These are phyloP conservation scores for Nitzschia sp. DNA, from an alignment of 108 stramenopile species.

Conservation along the genomic window DNA sequence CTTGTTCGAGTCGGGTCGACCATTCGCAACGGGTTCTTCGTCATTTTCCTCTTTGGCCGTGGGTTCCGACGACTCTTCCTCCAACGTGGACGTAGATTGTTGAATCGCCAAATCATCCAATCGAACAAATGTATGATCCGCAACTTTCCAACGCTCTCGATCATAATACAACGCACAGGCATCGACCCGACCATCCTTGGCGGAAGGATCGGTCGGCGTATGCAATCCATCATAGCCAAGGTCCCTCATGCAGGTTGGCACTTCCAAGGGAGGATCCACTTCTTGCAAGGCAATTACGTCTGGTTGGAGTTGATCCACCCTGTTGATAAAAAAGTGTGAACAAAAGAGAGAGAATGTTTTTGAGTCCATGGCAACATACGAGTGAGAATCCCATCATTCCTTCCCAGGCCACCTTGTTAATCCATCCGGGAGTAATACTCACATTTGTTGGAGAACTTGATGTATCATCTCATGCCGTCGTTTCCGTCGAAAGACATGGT, in stretches of 20 bases:
- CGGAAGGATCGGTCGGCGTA: conserved; percentile 46
- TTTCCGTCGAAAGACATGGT: conserved; percentile 53
- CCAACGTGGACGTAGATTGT: conserved; percentile 4
- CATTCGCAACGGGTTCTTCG: neutral
- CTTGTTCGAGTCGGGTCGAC: neutral
- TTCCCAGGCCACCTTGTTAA: neutral
- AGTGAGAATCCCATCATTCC: neutral
- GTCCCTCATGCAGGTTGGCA: conserved; percentile 28
- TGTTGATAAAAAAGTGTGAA: neutral
- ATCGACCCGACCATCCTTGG: conserved; percentile 63
- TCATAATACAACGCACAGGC: conserved; percentile 63
- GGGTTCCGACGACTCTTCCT: neutral
- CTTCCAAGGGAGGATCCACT: conserved; percentile 53
- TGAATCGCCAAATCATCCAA: conserved; percentile 82
- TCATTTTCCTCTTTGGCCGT: neutral
- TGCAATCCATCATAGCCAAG: conserved; percentile 54
- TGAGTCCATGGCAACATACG: too few species aligned
- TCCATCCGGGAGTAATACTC: neutral
- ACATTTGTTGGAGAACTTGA: conserved; percentile 42
- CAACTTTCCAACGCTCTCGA: conserved; percentile 41
- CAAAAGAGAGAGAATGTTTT: neutral
- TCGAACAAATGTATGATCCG: conserved; percentile 43
- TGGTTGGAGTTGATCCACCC: conserved; percentile 14
- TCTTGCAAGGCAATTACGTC: conserved; percentile 79
- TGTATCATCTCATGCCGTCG: conserved; percentile 49